Evolutionary conservation across 2,329 filamentous ascomycete species (phyloP).

Genomic region (Pyrenophora tritici-repentis): DNA sequence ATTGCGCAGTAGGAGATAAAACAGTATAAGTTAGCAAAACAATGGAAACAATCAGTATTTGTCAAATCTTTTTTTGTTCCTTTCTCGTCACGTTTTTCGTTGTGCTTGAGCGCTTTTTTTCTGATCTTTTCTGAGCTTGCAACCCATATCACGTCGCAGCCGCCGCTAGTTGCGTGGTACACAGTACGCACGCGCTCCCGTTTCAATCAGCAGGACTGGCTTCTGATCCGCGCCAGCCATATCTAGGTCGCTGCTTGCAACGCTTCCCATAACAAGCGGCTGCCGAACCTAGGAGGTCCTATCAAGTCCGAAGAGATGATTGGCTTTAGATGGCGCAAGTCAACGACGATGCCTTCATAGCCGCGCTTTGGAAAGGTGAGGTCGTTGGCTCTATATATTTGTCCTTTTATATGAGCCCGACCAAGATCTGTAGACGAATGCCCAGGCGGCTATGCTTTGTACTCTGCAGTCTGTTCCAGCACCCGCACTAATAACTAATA

Average conservation of each 20-base stretch:
- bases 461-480: too few species aligned
- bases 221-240: not conserved
- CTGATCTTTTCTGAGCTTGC: not conserved
- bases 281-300: not conserved
- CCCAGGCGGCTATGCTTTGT: too few species aligned
- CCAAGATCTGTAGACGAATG: too few species aligned
- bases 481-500: too few species aligned
- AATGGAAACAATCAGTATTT: constrained; percentile 5
- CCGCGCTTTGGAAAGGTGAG: not conserved
- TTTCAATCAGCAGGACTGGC: not conserved
- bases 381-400: too few species aligned
- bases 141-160: not conserved
- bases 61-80: not conserved
- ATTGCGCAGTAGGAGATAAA: not conserved
- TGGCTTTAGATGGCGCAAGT: not conserved
- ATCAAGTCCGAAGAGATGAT: not conserved
- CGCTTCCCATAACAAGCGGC: not conserved
- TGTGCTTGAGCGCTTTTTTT: too few species aligned
- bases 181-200: constrained; percentile 5
- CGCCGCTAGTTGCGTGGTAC: constrained; percentile 4
- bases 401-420: too few species aligned
- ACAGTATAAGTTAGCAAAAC: constrained; percentile 1
- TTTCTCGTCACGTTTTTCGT: not conserved
- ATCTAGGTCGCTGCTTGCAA: not conserved
- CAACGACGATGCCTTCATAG: not conserved